phyloP scores from a whole-genome alignment of 495 filamentous ascomycete genomes.

The Darksidea phi region DNA sequence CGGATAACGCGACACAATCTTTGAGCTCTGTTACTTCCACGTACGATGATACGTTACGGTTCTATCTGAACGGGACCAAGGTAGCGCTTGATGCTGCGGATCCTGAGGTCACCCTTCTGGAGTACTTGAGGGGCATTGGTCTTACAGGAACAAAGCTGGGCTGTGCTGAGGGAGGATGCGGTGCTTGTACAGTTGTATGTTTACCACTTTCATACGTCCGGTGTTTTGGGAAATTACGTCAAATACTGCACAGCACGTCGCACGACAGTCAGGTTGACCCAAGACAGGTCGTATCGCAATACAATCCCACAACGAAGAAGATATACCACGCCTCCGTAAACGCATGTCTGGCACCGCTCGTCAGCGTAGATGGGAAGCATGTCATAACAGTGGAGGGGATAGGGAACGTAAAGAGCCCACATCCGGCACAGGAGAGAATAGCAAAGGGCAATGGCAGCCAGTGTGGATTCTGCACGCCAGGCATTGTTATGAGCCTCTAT shows the following conservation, averaged over 20 bases:
- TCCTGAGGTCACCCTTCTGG: slow-evolving; percentile 87
- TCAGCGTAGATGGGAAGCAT: slow-evolving; percentile 95
- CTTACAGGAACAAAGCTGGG: slow-evolving; percentile 67
- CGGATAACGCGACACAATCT: slow-evolving; percentile 45
- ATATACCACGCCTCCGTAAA: slow-evolving; percentile 93
- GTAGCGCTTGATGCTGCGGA: slow-evolving; percentile 75
- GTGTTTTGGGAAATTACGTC: background rate
- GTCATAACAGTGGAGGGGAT: slow-evolving; percentile 99
- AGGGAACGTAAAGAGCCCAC: slow-evolving; percentile 80
- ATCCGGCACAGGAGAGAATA: slow-evolving; percentile 89
- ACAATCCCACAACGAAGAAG: slow-evolving; percentile 83
- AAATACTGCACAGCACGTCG: too few species aligned
- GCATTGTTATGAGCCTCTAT: slow-evolving; percentile 95
- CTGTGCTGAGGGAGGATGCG: slow-evolving; percentile 94
- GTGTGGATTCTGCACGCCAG: slow-evolving; percentile 89
- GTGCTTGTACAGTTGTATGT: slow-evolving; percentile 88
- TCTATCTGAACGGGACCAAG: slow-evolving; percentile 95
- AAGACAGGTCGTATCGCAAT: slow-evolving; percentile 76
- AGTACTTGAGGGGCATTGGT: slow-evolving; percentile 87
- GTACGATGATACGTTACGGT: slow-evolving; percentile 63
- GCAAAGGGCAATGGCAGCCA: slow-evolving; percentile 67
- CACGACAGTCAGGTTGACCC: slow-evolving; percentile 5
- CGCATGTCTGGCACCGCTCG: slow-evolving; percentile 87
- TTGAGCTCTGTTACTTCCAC: slow-evolving; percentile 59
- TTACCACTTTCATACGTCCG: background rate